phyloP scores from a whole-genome alignment of 176 grass and related monocot species.

The Themeda triandra region DNA sequence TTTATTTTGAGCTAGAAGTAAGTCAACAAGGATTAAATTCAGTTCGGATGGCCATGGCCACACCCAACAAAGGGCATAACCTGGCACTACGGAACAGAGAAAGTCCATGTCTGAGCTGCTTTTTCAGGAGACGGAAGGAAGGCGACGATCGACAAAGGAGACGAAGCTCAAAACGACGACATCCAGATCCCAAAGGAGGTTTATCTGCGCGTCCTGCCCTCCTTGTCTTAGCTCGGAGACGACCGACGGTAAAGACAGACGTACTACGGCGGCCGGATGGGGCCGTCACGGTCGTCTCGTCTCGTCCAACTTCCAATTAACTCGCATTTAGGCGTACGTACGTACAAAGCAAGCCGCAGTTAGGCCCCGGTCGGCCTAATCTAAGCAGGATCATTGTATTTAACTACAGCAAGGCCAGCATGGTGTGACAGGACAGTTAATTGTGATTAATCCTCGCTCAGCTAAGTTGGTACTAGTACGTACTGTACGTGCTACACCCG shows the following conservation, averaged over 20 bases:
- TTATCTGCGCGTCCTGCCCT: background rate
- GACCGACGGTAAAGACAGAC: background rate
- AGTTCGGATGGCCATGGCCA: too few relatives aligned
- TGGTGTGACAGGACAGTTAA: constrained; percentile 4
- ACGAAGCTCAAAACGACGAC: too few relatives aligned
- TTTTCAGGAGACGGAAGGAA: background rate
- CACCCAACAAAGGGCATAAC: too few relatives aligned
- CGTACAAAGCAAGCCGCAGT: background rate
- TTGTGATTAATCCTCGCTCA: background rate
- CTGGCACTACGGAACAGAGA: too few relatives aligned
- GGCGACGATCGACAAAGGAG: background rate
- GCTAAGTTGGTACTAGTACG: background rate
- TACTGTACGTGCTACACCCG: background rate
- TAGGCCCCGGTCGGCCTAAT: background rate
- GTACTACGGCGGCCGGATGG: background rate
- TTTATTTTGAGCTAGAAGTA: too few relatives aligned
- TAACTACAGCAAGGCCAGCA: background rate
- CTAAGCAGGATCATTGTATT: background rate
- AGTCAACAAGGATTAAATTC: too few relatives aligned
- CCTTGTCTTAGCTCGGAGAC: background rate
- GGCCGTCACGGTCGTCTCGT: background rate
- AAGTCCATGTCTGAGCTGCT: background rate
- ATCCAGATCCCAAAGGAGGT: too few relatives aligned
- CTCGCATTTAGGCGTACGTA: too few relatives aligned
- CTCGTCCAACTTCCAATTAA: background rate